Conservation (phyloP, 2,329 filamentous ascomycete genomes). For the Xylariaceae sp. region DNA sequence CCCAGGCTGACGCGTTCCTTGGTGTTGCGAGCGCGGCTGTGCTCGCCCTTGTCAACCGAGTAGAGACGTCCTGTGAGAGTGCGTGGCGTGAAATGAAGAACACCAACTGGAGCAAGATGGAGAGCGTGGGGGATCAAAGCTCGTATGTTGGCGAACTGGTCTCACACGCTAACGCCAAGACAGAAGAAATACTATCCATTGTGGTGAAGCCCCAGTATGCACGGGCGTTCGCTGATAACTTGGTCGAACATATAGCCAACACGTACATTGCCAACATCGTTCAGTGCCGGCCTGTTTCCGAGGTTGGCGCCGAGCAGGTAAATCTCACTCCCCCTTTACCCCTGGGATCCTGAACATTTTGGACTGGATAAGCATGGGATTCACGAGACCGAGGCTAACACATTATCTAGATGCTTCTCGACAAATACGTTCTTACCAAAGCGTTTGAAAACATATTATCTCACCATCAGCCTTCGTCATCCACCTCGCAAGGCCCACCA, state of each 20-base stretch:
- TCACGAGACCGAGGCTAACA: neutral
- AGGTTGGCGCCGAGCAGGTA: constrained; percentile 89
- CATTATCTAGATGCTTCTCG: constrained; percentile 73
- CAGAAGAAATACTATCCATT: constrained; percentile 69
- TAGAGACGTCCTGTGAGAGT: constrained; percentile 77
- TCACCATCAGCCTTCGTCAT: constrained; percentile 49
- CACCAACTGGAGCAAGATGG: constrained; percentile 90
- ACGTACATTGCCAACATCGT: constrained; percentile 81
- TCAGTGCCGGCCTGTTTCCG: constrained; percentile 83
- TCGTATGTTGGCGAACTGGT: constrained; percentile 83
- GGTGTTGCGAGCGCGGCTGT: constrained; percentile 88
- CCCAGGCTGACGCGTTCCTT: constrained; percentile 91
- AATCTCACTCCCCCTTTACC: constrained; percentile 14
- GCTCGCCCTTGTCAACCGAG: constrained; percentile 74
- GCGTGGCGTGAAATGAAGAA: constrained; percentile 97
- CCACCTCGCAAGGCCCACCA: constrained; percentile 38
- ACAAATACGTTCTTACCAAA: constrained; percentile 87
- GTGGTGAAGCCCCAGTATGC: constrained; percentile 91
- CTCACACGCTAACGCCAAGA: constrained; percentile 64
- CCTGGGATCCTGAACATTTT: constrained; percentile 21
- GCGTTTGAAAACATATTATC: constrained; percentile 68
- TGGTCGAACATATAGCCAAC: constrained; percentile 82
- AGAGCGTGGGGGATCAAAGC: constrained; percentile 89
- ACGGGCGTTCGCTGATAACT: constrained; percentile 87
- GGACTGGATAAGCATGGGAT: neutral